phyloP scores from a whole-genome alignment of 306 rosid species.

The Sindora glabra region DNA sequence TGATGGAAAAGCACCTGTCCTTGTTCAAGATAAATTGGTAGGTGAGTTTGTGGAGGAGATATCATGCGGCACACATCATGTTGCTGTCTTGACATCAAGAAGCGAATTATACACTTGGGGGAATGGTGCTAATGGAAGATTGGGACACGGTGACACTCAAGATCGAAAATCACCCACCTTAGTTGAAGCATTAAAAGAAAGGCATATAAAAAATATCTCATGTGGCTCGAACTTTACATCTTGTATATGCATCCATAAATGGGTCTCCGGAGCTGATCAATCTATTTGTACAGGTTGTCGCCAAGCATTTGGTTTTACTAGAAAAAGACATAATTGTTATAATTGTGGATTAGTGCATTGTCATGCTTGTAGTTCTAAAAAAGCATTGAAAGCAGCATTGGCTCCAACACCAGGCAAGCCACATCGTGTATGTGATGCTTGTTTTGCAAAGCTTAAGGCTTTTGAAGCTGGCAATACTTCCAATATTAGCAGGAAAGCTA shows the following conservation, averaged over 20 bases:
- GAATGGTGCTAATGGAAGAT: conserved; percentile 84
- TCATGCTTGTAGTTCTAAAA: conserved; percentile 92
- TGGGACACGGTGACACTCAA: conserved; percentile 80
- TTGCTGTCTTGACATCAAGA: conserved; percentile 77
- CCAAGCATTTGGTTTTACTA: conserved; percentile 89
- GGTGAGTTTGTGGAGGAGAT: conserved; percentile 91
- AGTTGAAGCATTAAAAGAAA: conserved; percentile 84
- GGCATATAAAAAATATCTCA: conserved; percentile 66
- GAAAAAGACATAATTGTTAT: conserved; percentile 91
- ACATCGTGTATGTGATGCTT: conserved; percentile 90
- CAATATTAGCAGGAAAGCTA: conserved; percentile 26
- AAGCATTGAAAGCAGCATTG: conserved; percentile 72
- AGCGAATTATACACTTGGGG: conserved; percentile 98
- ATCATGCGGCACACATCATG: conserved; percentile 82
- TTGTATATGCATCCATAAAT: conserved; percentile 84
- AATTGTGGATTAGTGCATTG: conserved; percentile 90
- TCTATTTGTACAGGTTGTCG: conserved; percentile 87
- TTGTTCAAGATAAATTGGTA: conserved; percentile 68
- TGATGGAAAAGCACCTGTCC: conserved; percentile 70
- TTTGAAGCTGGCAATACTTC: conserved; percentile 34
- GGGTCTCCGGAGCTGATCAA: conserved; percentile 94
- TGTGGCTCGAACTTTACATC: conserved; percentile 83
- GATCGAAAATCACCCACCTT: conserved; percentile 64
- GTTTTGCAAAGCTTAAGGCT: conserved; percentile 67
- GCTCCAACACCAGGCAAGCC: conserved; percentile 98